Evolutionary conservation across 2,329 filamentous ascomycete genomes (phyloP).

Genomic region (Sarocladium strictum): DNA sequence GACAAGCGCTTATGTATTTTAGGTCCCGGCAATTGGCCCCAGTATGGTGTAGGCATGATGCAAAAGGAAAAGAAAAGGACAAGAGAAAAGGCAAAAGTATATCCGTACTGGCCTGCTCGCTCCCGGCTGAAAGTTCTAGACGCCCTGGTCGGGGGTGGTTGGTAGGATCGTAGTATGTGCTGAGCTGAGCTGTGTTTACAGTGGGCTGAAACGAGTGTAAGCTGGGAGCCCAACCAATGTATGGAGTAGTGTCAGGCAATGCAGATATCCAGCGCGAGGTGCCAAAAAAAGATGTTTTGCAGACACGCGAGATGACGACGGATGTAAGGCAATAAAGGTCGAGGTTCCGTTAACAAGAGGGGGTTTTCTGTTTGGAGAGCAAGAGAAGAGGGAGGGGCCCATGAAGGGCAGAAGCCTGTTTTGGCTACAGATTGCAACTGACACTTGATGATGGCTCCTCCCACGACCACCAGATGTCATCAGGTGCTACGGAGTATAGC

Average conservation of each 20-base stretch:
- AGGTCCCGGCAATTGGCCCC: conserved; percentile 50
- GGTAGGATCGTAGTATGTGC: not conserved
- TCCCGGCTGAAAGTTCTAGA: not conserved
- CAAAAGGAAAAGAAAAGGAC: not conserved
- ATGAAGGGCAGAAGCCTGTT: not conserved
- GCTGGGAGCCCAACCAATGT: conserved; percentile 15
- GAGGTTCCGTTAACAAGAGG: not conserved
- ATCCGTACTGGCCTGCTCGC: not conserved
- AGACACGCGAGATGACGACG: conserved; percentile 31
- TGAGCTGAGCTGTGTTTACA: not conserved
- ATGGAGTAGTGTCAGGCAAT: conserved; percentile 20
- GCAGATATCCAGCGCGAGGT: not conserved
- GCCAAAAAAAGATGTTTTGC: conserved; percentile 28
- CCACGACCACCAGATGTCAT: not conserved
- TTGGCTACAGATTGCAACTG: not conserved
- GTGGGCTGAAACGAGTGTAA: conserved; percentile 11
- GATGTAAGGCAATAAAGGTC: not conserved
- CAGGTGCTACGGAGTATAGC: not conserved
- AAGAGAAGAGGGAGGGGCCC: conserved; percentile 2
- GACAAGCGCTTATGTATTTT: conserved; percentile 36
- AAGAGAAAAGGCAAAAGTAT: not conserved
- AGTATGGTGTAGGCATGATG: conserved; percentile 47
- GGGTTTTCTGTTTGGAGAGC: not conserved
- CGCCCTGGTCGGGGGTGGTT: not conserved
- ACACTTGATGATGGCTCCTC: not conserved